phyloP scores from a whole-genome alignment of 2,329 filamentous ascomycete genomes.

The Penicillium janthinellum region DNA sequence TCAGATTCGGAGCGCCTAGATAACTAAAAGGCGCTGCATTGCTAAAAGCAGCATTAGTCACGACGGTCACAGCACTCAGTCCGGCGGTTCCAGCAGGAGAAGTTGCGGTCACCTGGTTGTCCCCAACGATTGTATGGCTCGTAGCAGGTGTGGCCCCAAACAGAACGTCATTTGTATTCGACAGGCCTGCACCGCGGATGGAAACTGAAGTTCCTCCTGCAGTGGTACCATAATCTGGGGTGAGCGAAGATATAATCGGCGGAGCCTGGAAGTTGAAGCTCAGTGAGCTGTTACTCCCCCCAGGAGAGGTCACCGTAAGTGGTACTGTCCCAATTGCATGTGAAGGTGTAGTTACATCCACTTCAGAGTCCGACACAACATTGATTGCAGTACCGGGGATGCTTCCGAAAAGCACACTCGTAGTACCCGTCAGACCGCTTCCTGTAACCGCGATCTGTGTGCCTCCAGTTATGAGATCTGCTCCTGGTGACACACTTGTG shows the following conservation, averaged over 20 bases:
- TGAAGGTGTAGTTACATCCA: not conserved
- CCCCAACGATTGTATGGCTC: not conserved
- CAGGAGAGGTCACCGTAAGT: not conserved
- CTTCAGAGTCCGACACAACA: not conserved
- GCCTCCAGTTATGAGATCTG: not conserved
- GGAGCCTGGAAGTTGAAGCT: not conserved
- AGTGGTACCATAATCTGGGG: not conserved
- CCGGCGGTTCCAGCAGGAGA: not conserved
- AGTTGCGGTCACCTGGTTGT: not conserved
- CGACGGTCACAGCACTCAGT: not conserved
- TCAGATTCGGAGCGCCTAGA: not conserved
- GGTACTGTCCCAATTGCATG: not conserved
- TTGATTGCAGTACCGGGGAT: not conserved
- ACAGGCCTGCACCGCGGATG: not conserved
- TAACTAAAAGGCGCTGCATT: conserved; percentile 3
- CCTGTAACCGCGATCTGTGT: not conserved
- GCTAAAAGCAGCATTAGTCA: not conserved
- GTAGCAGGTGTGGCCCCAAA: not conserved
- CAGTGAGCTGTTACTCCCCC: not conserved
- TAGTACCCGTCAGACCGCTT: not conserved
- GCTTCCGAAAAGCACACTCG: not conserved
- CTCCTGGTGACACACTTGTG: not conserved
- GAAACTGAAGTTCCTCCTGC: not conserved
- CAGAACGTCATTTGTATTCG: not conserved
- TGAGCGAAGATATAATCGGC: not conserved